A percentile compares a stretch with the other conserved stretches of the same genome.
phyloP scores from a whole-genome alignment of 2,329 filamentous ascomycete species.

The Sarocladium strictum region DNA sequence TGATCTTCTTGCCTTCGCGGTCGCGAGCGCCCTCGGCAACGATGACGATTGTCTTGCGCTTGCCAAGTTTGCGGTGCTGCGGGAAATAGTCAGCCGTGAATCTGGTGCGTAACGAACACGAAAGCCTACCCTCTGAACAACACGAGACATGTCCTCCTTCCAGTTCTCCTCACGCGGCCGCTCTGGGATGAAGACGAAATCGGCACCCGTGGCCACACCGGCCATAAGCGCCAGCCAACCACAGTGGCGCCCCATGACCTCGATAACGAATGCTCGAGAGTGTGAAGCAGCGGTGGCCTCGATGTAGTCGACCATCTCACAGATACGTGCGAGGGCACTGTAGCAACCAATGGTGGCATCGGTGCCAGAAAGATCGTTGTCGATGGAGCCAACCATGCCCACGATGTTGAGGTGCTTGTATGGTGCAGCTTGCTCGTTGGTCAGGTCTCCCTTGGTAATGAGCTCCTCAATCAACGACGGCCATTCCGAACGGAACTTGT shows the following conservation, averaged over 20 bases:
- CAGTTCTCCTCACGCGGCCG: constrained; percentile 83
- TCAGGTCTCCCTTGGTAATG: constrained; percentile 66
- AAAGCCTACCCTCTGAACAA: constrained; percentile 60
- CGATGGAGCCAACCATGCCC: constrained; percentile 91
- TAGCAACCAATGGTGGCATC: constrained; percentile 98
- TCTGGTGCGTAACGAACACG: not conserved
- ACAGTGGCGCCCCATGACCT: constrained; percentile 97
- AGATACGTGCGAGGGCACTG: constrained; percentile 87
- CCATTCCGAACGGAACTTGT: constrained; percentile 91
- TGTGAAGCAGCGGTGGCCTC: constrained; percentile 93
- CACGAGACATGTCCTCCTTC: constrained; percentile 78
- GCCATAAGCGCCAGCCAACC: constrained; percentile 97
- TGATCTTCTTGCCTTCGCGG: constrained; percentile 75
- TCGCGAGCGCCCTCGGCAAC: constrained; percentile 94
- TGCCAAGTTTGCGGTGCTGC: constrained; percentile 79
- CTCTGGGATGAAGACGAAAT: constrained; percentile 96
- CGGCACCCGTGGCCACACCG: constrained; percentile 88
- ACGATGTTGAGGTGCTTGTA: constrained; percentile 93
- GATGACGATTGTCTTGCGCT: constrained; percentile 97
- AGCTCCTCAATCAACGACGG: constrained; percentile 81
- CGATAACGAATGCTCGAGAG: constrained; percentile 92
- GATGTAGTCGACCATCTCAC: constrained; percentile 93
- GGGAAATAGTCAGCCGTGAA: constrained; percentile 11
- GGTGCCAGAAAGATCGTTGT: constrained; percentile 96
- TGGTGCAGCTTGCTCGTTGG: constrained; percentile 62